Conservation (phyloP, 352 stramenopile species). For the Aphanomyces stellatus region DNA sequence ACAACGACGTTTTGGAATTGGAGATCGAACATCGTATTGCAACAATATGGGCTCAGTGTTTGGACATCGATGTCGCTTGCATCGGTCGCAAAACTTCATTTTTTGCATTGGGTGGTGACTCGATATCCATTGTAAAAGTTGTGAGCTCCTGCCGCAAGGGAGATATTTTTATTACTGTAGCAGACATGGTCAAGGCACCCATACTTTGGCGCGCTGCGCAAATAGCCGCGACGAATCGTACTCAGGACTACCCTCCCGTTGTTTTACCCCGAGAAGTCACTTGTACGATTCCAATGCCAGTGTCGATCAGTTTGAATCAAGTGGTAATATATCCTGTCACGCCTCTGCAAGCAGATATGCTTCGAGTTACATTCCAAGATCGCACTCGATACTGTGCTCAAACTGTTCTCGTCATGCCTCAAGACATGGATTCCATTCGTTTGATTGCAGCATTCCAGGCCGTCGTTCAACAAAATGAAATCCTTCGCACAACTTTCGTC, state of each 20-base stretch:
- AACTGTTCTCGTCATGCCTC: not conserved
- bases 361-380: not conserved
- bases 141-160: not conserved
- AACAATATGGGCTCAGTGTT: conserved; percentile 50
- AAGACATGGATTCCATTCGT: not conserved
- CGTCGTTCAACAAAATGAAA: not conserved
- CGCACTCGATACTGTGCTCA: not conserved
- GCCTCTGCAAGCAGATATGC: not conserved
- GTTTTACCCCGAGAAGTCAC: not conserved
- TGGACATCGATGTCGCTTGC: conserved; percentile 47
- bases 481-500: not conserved
- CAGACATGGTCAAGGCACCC: not conserved
- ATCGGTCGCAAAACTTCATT: conserved; percentile 58
- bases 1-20: conserved; percentile 34
- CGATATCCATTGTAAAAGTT: not conserved
- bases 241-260: not conserved
- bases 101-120: conserved; percentile 72
- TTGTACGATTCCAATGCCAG: not conserved
- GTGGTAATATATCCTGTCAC: not conserved
- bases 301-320: not conserved
- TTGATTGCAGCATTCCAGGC: not conserved
- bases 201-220: not conserved
- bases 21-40: conserved; percentile 52
- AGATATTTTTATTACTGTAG: not conserved
- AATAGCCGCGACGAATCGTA: not conserved